Base-by-base conservation (phyloP, 2,329 filamentous ascomycete species). In the Fusarium sp. region DNA sequence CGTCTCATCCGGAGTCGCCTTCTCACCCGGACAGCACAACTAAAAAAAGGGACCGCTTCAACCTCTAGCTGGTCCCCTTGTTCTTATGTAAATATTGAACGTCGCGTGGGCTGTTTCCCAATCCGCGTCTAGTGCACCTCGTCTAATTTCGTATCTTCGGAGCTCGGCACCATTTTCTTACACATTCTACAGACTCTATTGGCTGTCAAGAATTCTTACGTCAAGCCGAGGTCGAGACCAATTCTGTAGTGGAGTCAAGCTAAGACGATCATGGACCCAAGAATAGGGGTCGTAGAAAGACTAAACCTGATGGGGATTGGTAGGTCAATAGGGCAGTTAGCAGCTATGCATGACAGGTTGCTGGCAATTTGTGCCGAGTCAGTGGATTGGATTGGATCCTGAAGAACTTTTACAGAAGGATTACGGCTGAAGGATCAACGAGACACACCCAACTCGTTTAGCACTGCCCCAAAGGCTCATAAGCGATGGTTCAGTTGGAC, bases 111-210 rank as follows among this genome's bases (percentile, higher is more conserved):
- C 13, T 45, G 59, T 49, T 64, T 58, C 62, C 62, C n/a, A 34
- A 58, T 65, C 53, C 16, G 22, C 32, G 16, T 12, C 32, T 60
- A 57, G 51, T 43, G 45, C 9, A 32, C 11, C 41, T 44, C 41
- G 40, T 16, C 40, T 63, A 56, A 64, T 64, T 62, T 64, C 62
- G 62, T 64, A 56, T 64, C 64, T 16, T 30, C 62, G 62, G 62
- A 32, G 32, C 43, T 58, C 62, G 62, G 62, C 62, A 64, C 59
- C 59, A 27, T 45, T 32, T 64, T 54, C 38, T 64, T 64, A 64
- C 30, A 18, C 34, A 32, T 3, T 18, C 1, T 0, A 0, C 3
- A 1, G 1, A 8, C 6, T 1, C 45, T 18, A 64, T 64, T 64
- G 62, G 62, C 15, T 34, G 27, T 53, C 6, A 16, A 16, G 34